Evolutionary conservation across 331 rosid species (phyloP), one percentile per base, ranked within the genome.

Genomic region (Malus hybrid): DNA sequence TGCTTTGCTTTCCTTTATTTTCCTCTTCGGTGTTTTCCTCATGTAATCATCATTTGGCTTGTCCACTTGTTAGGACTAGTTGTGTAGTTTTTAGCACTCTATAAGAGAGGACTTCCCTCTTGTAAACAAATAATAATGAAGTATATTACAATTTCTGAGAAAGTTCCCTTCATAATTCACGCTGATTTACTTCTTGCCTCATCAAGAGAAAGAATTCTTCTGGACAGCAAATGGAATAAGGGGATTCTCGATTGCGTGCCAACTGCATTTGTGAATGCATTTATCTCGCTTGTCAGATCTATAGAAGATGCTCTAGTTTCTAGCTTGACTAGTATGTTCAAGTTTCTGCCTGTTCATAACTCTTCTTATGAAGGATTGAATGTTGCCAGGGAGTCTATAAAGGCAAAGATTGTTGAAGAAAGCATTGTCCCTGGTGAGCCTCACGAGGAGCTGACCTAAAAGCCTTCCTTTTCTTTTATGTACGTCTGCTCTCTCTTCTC

Each of bases 181-280:
- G 91, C 91, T 10, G 98, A 93, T 78, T 93, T 93, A 82, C 89
- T 93, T 6, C 71, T 93, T 28, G 88, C 93, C 33, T 93, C 97
- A 18, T 93, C 98, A 26, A 83, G 98, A 75, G 98, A 89, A 78
- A 80, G 91, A 2, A 90, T 93, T 82, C 83, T 85, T 53, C 77
- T 85, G 61, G 97, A 85, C 80, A 77, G 83, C 81, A 87, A 83
- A 73, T 93, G 98, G 98, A 93, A 93, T 78, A 79, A 84, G 77
- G 97, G 93, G 65, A 89, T 93, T 77, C 92, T 93, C 18, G 79
- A 85, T 8, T 85, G 91, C 39, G 87, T 93, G 81, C 87, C 97
- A 8, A 14, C 73, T 12, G 90, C 98, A 65, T 93, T 90, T 77
- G 71, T 82, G 75, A 79, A 82, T 77, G 98, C 96, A 53, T 90